These are phyloP conservation scores for Suillus clintonianus DNA, from an alignment of 768 basidiomycete genomes.

Conservation along the genomic window DNA sequence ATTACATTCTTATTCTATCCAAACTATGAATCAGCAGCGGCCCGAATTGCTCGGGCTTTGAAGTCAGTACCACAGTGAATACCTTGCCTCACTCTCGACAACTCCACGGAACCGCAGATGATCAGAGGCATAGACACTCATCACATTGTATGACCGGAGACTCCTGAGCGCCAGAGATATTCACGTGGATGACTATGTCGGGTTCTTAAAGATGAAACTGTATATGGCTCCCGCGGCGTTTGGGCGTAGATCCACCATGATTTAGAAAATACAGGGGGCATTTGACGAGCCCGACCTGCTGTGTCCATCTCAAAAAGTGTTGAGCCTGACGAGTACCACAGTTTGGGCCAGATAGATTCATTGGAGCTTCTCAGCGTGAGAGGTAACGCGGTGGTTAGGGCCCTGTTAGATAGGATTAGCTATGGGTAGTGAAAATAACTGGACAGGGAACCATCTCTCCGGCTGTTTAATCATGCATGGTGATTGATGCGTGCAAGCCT, in stretches of 20 bases:
- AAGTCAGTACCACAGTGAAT: neutral
- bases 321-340: constrained; percentile 28
- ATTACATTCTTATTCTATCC: neutral
- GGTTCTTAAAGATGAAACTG: neutral
- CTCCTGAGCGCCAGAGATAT: neutral
- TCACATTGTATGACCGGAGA: neutral
- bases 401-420: constrained; percentile 12
- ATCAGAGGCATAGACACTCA: neutral
- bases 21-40: neutral
- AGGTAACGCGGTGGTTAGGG: constrained; percentile 86
- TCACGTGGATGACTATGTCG: neutral
- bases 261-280: neutral
- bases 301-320: neutral
- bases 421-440: neutral
- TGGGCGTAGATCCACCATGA: neutral
- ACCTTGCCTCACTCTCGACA: neutral
- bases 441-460: constrained; percentile 75
- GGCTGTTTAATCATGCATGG: constrained; percentile 95
- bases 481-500: constrained; percentile 94
- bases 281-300: neutral
- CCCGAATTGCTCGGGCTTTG: neutral
- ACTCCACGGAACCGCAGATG: neutral
- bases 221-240: neutral
- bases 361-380: constrained; percentile 93
- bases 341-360: constrained; percentile 95